A percentile compares a stretch with the other conserved stretches of the same genome.
Conservation (phyloP, 1,284 basidiomycete genomes). For the Melampsora americana region DNA sequence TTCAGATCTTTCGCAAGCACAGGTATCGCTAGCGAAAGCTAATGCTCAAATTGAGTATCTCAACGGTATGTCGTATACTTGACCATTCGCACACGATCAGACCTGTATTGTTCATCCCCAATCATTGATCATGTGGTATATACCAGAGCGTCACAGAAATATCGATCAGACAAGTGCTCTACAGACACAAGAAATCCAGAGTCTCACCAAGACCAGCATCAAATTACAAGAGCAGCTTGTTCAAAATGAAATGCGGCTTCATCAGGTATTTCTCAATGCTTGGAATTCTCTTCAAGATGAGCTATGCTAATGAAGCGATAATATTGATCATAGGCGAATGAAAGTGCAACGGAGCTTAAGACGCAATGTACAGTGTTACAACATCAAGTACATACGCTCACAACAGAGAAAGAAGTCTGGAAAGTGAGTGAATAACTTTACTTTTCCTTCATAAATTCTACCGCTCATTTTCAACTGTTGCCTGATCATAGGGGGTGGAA, state of each 20-base stretch:
- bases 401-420: slow-evolving; percentile 87
- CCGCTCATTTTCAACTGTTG: slow-evolving; percentile 48
- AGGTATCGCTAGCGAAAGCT: slow-evolving; percentile 70
- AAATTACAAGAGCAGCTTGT: slow-evolving; percentile 53
- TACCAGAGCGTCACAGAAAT: slow-evolving; percentile 64
- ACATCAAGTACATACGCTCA: slow-evolving; percentile 76
- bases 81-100: no score
- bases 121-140: slow-evolving; percentile 67
- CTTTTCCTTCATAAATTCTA: slow-evolving; percentile 18
- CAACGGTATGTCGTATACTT: slow-evolving; percentile 15
- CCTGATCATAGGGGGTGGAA: slow-evolving; percentile 64
- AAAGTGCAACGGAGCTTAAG: slow-evolving; percentile 64
- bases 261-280: slow-evolving; percentile 57
- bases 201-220: slow-evolving; percentile 51
- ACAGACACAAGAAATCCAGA: slow-evolving; percentile 60
- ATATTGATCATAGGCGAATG: slow-evolving; percentile 61
- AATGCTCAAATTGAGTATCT: slow-evolving; percentile 70
- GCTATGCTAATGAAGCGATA: no score
- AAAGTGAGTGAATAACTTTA: slow-evolving; percentile 61
- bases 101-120: slow-evolving; percentile 30
- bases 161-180: slow-evolving; percentile 66
- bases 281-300: no score
- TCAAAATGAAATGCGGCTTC: slow-evolving; percentile 54
- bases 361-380: slow-evolving; percentile 68
- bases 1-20: slow-evolving; percentile 65